phyloP scores from a whole-genome alignment of 768 basidiomycete species.

The Tephrocybe sp. region DNA sequence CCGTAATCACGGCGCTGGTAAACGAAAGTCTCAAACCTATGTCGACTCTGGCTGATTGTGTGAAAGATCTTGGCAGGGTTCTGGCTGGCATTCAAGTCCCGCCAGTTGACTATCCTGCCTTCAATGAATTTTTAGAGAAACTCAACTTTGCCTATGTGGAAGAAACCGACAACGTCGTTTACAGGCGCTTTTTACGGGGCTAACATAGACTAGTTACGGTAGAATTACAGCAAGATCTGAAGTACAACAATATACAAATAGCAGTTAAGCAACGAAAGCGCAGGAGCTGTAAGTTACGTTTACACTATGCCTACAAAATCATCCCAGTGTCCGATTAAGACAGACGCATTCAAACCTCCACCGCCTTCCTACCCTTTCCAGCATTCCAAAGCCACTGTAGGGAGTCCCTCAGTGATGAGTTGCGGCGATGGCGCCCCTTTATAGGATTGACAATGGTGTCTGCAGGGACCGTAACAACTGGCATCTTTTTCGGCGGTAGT shows the following conservation, averaged over 20 bases:
- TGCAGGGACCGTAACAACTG: neutral
- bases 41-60: constrained; percentile 5
- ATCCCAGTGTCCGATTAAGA: neutral
- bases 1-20: constrained; percentile 96
- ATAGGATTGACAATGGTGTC: neutral
- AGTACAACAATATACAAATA: constrained; percentile 3
- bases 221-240: neutral
- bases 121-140: constrained; percentile 71
- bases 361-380: constrained; percentile 18
- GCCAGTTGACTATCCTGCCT: constrained; percentile 58
- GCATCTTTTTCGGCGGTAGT: constrained; percentile 7
- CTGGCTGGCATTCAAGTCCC: constrained; percentile 94
- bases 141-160: constrained; percentile 90
- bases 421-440: constrained; percentile 22
- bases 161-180: constrained; percentile 88
- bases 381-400: constrained; percentile 29
- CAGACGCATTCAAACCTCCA: constrained; percentile 18
- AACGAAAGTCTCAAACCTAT: constrained; percentile 27
- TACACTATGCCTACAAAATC: neutral
- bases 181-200: constrained; percentile 65
- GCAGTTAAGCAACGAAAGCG: constrained; percentile 3
- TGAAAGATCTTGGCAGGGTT: constrained; percentile 85
- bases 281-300: neutral
- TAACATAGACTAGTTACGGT: constrained; percentile 14
- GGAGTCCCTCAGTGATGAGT: constrained; percentile 25